Evolutionary conservation across 2,329 filamentous ascomycete genomes (phyloP), one percentile per base, ranked within the genome.

Genomic region (Blastomyces gilchristii): DNA sequence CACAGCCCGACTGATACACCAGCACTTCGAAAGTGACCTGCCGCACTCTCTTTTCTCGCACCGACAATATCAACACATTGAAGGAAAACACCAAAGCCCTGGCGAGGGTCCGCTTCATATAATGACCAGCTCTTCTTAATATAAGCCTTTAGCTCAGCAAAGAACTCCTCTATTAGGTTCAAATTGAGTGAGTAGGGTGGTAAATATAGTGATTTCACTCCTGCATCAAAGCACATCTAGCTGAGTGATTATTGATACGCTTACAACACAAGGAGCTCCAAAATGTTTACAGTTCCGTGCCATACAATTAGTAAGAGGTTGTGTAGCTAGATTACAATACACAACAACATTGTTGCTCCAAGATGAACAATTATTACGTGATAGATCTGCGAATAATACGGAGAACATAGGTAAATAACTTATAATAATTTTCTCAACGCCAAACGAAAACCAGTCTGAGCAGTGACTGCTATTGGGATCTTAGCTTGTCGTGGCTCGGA

Each of bases 91-190:
- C 62, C 39, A 61, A 71, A 70, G 22, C 60, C 64, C 57, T 67
- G 63, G 2, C 54, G 25, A 22, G 64, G 64, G 37, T 62, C 52
- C 49, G 68, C 49, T 61, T 64, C 61, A 60, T 63, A 66, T 31
- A 54, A 54, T 43, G 68, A 62, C 68, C 67, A 73, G 57, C 69
- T 67, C 64, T 67, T 68, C 65, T 71, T 72, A 34, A 76, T 71
- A 59, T 70, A 74, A 12, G 65, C 67, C 64, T 76, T 76, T 5
- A 76, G 64, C 61, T 73, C 71, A n/a, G 69, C 65, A 66, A 75
- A 77, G 63, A 72, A 71, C 63, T 74, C 70, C 65, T 75, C 69
- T 62, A 75, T 74, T 28, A 71, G 73, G 64, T 74, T 75, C 22
- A 75, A 65, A 65, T 74, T 71, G 14, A 71, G 74, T 43, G 70